Evolutionary conservation across 768 basidiomycete genomes (phyloP), one percentile per base, ranked within the genome.

Genomic region (Mycena belliarum): DNA sequence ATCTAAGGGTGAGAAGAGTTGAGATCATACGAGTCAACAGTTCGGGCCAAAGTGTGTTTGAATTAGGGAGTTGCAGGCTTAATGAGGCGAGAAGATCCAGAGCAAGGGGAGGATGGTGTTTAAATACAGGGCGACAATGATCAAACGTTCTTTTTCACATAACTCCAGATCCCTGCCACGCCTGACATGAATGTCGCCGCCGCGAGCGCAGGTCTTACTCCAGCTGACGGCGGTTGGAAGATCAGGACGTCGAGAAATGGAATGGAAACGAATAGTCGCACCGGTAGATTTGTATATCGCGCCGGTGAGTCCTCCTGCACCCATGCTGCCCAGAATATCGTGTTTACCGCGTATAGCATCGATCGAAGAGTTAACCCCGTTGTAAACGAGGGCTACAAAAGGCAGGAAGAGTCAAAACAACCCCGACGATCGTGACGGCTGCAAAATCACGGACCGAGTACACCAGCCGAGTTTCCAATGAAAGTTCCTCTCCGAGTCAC

Each of bases 401-500:
- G 69, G 78, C 65, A 73, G 71, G 72, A 71, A 70, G 72, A 68
- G 69, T 70, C 61, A 69, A 67, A 51, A 29, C n/a, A 61, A 59
- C 47, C 66, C 63, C 57, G 63, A 60, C 57, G 68, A 63, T 59
- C 58, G 43, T 63, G 45, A 59, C 64, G 63, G 63, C 67, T 70
- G 67, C 63, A 72, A 63, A 68, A 63, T 60, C 71, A 83, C 91
- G 74, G 68, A 98, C 97, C 97, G 62, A 98, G 80, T 61, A 98
- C 92, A 72, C 97, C 97, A 72, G 95, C 92, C 69, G 94, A 97
- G 80, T 98, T 99, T 69, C 95, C 97, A 75, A 97, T 88, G 76
- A 96, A 97, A 44, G 93, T 96, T 29, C 97, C 97, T 76, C 97
- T 84, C 76, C 96, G 81, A 60, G 97, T 98, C 72, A 96, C 86